Evolutionary conservation across 257 asterid genomes (phyloP), one percentile per base, ranked within the genome.

Genomic region (Gynochthodes officinalis): DNA sequence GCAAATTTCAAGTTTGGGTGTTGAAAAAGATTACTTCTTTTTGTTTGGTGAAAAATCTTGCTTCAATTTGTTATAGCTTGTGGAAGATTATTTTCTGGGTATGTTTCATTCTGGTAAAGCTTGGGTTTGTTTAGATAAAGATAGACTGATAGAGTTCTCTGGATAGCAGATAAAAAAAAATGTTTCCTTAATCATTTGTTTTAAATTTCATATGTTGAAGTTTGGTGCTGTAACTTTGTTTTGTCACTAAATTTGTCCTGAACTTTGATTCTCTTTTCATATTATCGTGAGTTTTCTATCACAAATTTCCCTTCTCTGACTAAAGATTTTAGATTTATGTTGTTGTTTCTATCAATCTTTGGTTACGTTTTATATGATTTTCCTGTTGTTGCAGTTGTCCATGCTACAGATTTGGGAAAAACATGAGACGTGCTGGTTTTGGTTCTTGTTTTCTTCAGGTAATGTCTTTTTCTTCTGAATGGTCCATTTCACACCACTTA

Each of bases 371-470:
- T 60, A 77, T 50, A 35, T 42, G 67, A 60, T 63, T 75, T 73
- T 66, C 75, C 40, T 84, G 50, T 70, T 78, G 11, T 76, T 90
- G 87, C 97, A 95, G 99, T 78, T 95, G 87, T 75, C 99, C 98
- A 0, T 89, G 99, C 74, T 95, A 90, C 71, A 90, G 99, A 85
- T 95, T 95, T 54, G 99, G 96, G 78, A 92, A 87, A 89, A 95
- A 95, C 81, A 90, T 95, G 99, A 88, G 80, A 73, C 89, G 93
- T 60, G 97, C 99, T 73, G 98, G 99, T 76, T 82, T 84, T 40
- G 96, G 99, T 67, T 79, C 96, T 73, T 89, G 96, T 80, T 88
- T 87, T 77, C 83, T 90, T 83, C 99, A 95, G 98, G 99, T 95
- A 82, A 74, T 76, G 30, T 33, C 52, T 28, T 43, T 81, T 73